phyloP scores from a whole-genome alignment of 805 yeast genomes.

The Grigorovia transvaalensis region DNA sequence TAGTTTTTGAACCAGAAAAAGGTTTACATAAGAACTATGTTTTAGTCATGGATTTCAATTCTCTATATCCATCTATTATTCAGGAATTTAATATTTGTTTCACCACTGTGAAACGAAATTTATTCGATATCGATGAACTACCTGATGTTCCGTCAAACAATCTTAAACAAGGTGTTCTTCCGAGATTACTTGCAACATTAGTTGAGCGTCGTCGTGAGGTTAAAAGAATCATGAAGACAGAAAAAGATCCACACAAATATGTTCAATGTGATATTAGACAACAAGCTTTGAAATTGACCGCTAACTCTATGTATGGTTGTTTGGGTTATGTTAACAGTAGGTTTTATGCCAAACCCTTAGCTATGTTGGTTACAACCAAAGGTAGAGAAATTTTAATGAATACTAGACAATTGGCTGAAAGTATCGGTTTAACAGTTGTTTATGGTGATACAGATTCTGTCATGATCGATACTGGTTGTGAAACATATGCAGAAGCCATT shows the following conservation, averaged over 20 bases:
- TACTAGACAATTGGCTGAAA: conserved; percentile 86
- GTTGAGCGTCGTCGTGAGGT: conserved; percentile 91
- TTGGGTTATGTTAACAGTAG: conserved; percentile 85
- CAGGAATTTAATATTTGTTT: conserved; percentile 96
- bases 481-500: conserved; percentile 59
- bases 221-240: conserved; percentile 70
- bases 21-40: conserved; percentile 85
- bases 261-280: conserved; percentile 92
- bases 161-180: conserved; percentile 69
- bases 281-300: conserved; percentile 90
- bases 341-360: conserved; percentile 91
- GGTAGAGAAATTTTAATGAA: conserved; percentile 93
- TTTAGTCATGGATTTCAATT: conserved; percentile 95
- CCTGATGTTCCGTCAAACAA: conserved; percentile 59
- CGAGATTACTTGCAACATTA: conserved; percentile 68
- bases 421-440: conserved; percentile 70
- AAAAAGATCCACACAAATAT: conserved; percentile 50
- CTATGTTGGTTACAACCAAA: conserved; percentile 87
- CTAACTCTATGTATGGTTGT: conserved; percentile 99
- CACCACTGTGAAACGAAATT: conserved; percentile 76
- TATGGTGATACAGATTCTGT: conserved; percentile 99
- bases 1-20: conserved; percentile 92
- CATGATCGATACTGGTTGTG: conserved; percentile 87
- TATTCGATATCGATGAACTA: conserved; percentile 45
- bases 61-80: conserved; percentile 91